Evolutionary conservation across 306 rosid genomes (phyloP).

Genomic region (Vicia faba): DNA sequence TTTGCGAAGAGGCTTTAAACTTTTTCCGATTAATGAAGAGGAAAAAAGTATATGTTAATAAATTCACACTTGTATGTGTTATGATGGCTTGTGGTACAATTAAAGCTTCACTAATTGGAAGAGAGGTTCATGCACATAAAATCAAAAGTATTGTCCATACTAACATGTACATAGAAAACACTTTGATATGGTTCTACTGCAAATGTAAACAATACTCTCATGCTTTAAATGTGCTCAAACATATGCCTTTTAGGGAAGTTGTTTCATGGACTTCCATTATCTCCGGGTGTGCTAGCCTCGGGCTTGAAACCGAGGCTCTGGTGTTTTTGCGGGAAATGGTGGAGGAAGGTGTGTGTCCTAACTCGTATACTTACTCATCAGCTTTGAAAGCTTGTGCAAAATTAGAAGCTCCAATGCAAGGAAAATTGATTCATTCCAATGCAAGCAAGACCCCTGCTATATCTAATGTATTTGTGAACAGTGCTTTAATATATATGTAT

Average conservation of each 20-base stretch:
- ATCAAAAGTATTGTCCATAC: conserved; percentile 49
- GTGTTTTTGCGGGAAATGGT: conserved; percentile 70
- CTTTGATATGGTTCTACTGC: conserved; percentile 94
- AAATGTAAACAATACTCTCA: conserved; percentile 62
- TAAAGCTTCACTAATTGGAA: conserved; percentile 56
- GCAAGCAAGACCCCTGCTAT: conserved; percentile 76
- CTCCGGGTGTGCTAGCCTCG: conserved; percentile 71
- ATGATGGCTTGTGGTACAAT: conserved; percentile 80
- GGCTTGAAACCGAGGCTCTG: conserved; percentile 75
- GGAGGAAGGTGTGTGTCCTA: conserved; percentile 83
- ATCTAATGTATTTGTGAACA: conserved; percentile 78
- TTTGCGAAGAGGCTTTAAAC: conserved; percentile 70
- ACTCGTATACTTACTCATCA: conserved; percentile 73
- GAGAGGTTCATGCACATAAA: conserved; percentile 83
- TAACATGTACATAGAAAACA: conserved; percentile 61
- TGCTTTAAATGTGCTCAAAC: conserved; percentile 70
- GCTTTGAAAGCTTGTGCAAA: conserved; percentile 87
- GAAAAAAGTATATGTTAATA: conserved; percentile 55
- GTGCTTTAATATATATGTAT: conserved; percentile 81
- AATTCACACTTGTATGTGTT: conserved; percentile 68
- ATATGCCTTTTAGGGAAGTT: conserved; percentile 79
- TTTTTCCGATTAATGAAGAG: conserved; percentile 71
- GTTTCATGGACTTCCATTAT: conserved; percentile 96
- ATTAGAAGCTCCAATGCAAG: conserved; percentile 57
- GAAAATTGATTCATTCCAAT: conserved; percentile 70